Percentiles rank a stretch among this genome's conserved stretches.
Conservation (phyloP, 306 rosid genomes). For the Canavalia gladiata region DNA sequence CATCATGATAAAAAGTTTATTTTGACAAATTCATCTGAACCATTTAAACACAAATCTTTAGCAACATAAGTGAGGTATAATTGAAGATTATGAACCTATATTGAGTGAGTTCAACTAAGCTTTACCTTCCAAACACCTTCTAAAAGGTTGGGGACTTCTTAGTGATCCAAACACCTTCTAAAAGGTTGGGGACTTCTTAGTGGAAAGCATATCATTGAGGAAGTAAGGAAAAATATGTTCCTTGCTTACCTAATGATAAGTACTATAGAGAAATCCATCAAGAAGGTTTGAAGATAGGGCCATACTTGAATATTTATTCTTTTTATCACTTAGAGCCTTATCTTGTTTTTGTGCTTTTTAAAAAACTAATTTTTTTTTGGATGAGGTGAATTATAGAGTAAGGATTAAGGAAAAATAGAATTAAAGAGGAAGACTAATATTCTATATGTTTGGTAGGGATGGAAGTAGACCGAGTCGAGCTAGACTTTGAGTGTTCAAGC, state of each 20-base stretch:
- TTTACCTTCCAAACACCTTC: conserved; percentile 55
- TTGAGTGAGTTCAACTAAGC: conserved; percentile 56
- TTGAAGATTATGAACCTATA: conserved; percentile 48
- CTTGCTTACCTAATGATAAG: conserved; percentile 57
- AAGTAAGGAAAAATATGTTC: conserved; percentile 57
- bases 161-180: conserved; percentile 48
- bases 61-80: background rate
- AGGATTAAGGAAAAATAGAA: too few species aligned
- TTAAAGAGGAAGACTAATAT: too few species aligned
- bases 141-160: conserved; percentile 54
- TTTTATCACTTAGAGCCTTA: conserved; percentile 56
- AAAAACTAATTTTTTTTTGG: conserved; percentile 36
- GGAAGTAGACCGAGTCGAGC: too few species aligned
- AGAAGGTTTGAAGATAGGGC: conserved; percentile 59
- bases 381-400: too few species aligned
- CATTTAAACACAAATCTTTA: background rate
- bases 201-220: conserved; percentile 54
- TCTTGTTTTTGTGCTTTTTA: conserved; percentile 53
- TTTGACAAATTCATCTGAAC: conserved; percentile 12
- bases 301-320: conserved; percentile 57
- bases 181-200: conserved; percentile 58
- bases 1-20: background rate
- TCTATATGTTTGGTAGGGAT: too few species aligned
- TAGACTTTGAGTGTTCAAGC: too few species aligned
- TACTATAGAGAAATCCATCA: conserved; percentile 63